Evolutionary conservation across 192 early-diverging fungal species (phyloP), one percentile per base, ranked within the genome.

Genomic region (Pilobolus umbonatus): DNA sequence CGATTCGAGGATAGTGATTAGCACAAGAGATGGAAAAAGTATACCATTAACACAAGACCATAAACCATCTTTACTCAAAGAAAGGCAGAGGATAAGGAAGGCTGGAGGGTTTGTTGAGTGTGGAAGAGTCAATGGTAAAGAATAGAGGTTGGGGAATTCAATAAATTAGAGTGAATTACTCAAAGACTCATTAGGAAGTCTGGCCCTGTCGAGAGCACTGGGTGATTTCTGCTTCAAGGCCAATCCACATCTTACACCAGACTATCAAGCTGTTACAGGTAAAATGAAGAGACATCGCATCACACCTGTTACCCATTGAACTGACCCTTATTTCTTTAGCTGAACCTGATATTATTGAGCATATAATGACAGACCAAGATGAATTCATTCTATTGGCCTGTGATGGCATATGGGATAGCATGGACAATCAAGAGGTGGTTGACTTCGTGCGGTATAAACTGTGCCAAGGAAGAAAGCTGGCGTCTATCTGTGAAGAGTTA

Each of bases 331-430:
- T 38, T 24, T 51, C 15, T 25, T 45, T 69, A 80, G 89, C 89
- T 22, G 67, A 85, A 59, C 97, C 97, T 35, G 93, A 93, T 55
- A 87, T 98, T 36, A 72, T 75, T 24, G 79, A 81, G 55, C 71
- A 79, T 26, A 59, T 69, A 30, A 55, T 91, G 15, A 72, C 62
- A 12, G 83, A 86, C n/a, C 76, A 85, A 21, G 88, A 94, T 58
- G 95, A 99, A 68, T 99, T 98, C 68, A 59, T 99, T 32, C 89
- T 98, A 4, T 42, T 99, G 42, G 97, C 95, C 4, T 99, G 97
- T 72, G 97, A 99, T 69, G 97, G 92, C 88, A 98, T 98, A 64
- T 98, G 95, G 95, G 96, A 98, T 74, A 92, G 90, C 72, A 87
- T 95, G 84, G 80, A 77, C 25, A 91, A 87, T 67, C 90, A 96